A percentile compares a stretch with the other conserved stretches of the same genome.
Evolutionary conservation across 352 stramenopile species (phyloP).

Genomic region (Phytophthora idaei): DNA sequence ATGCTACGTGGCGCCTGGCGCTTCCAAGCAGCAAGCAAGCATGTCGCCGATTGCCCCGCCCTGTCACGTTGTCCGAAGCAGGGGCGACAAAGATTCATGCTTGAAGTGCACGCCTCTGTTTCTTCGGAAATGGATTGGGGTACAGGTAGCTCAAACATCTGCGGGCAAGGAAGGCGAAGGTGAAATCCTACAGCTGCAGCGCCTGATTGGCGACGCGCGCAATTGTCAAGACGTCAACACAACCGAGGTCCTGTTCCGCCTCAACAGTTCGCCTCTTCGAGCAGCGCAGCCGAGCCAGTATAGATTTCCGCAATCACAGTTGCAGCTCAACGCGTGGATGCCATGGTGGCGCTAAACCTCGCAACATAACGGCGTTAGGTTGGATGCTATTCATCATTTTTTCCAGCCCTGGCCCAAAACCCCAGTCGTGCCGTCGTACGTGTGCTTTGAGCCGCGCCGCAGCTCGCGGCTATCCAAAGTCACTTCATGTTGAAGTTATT

Average conservation of each 20-base stretch:
- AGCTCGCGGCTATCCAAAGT: conserved; percentile 31
- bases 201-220: conserved; percentile 20
- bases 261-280: conserved; percentile 2
- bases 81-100: conserved; percentile 19
- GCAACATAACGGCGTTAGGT: conserved; percentile 8
- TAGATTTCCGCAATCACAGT: conserved; percentile 24
- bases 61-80: conserved; percentile 12
- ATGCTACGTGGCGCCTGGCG: conserved; percentile 14
- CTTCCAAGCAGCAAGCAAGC: neutral
- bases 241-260: conserved; percentile 17
- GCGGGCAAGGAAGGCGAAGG: conserved; percentile 27
- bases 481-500: conserved; percentile 30
- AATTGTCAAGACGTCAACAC: conserved; percentile 27
- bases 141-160: conserved; percentile 19
- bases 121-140: neutral
- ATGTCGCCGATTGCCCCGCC: neutral
- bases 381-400: conserved; percentile 22
- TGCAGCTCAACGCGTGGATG: conserved; percentile 15
- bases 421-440: conserved; percentile 4
- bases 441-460: conserved; percentile 10
- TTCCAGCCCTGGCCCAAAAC: neutral
- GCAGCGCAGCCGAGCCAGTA: conserved; percentile 13
- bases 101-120: conserved; percentile 27
- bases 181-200: conserved; percentile 9
- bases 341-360: neutral